Evolutionary conservation across 441 rosid genomes (phyloP), one percentile per base, ranked within the genome.

Genomic region (Populus hybrid): DNA sequence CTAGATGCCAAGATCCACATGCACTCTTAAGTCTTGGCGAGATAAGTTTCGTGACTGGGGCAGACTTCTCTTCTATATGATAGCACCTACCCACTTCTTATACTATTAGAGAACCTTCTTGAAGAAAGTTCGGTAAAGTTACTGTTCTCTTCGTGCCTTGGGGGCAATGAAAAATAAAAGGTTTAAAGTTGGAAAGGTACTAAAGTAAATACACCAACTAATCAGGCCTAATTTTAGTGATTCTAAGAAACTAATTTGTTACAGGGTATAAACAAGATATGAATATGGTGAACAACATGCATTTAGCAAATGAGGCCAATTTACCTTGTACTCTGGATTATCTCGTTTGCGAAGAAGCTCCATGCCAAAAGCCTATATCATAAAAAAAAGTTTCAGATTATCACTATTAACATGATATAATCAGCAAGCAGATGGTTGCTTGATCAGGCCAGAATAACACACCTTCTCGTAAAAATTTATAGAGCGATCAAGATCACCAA

Each of bases 361-460:
- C 99, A 95, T 95, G 79, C 98, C 99, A 84, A 90, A 94, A 81
- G 99, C 99, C 99, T 95, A 68, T 69, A 80, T 73, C 59, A 67
- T 70, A n/a, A 71, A 78, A 76, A 64, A 56, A 74, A 72, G 67
- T 26, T 38, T 6, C 36, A 66, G 73, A 45, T 64, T 2, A 74
- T 72, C 12, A 65, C 42, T 2, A 35, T 38, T 71, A 38, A 24
- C 59, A 77, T 9, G 20, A 28, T 14, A 65, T 35, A 35, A 72
- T n/a, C 8, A 21, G 31, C 5, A 59, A 45, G 75, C 61, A 53
- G n/a, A 53, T 53, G 7, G 61, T 53, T 53, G 59, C 59, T 50
- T 50, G 59, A 16, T 50, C 59, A 50, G 59, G n/a, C 59, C 59
- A 50, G 59, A 50, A 50, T 50, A 50, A 16, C 84, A 83, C 77